Evolutionary conservation across 805 yeast genomes (phyloP).

Genomic region (Barnettozyma salicaria): DNA sequence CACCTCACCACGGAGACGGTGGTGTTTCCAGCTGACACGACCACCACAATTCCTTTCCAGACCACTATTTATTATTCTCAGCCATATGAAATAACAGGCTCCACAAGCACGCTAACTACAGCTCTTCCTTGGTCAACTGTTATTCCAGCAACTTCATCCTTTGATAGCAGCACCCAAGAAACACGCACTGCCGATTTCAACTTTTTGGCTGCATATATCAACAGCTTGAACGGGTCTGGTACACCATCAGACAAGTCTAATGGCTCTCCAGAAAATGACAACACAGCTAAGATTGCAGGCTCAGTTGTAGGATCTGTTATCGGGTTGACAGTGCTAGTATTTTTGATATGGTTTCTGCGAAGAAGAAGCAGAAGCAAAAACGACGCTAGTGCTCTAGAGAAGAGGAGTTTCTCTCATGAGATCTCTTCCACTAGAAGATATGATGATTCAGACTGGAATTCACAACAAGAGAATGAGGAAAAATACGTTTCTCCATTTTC

Average conservation of each 20-base stretch:
- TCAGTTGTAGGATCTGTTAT: slow-evolving; percentile 25
- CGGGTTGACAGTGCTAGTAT: slow-evolving; percentile 15
- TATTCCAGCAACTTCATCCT: slow-evolving; percentile 4
- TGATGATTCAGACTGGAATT: slow-evolving; percentile 9
- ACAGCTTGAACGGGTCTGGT: slow-evolving; percentile 9
- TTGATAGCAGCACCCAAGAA: neutral
- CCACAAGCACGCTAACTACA: slow-evolving; percentile 18
- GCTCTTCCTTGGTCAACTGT: slow-evolving; percentile 16
- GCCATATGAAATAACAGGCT: slow-evolving; percentile 16
- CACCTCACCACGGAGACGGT: slow-evolving; percentile 3
- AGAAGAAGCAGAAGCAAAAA: slow-evolving; percentile 6
- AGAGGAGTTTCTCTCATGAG: slow-evolving; percentile 24
- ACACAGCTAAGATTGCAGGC: slow-evolving; percentile 22
- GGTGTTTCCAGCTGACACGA: neutral
- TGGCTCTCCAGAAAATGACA: neutral
- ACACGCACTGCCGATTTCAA: slow-evolving; percentile 20
- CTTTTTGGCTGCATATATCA: slow-evolving; percentile 13
- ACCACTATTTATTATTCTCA: slow-evolving; percentile 20
- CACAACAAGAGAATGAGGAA: slow-evolving; percentile 5
- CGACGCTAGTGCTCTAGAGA: slow-evolving; percentile 4
- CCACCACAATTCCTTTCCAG: slow-evolving; percentile 6
- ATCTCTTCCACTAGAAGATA: slow-evolving; percentile 24
- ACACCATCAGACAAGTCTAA: neutral
- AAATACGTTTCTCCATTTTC: slow-evolving; percentile 10
- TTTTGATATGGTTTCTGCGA: slow-evolving; percentile 15